A percentile compares a stretch with the other conserved stretches of the same genome.
phyloP scores from a whole-genome alignment of 768 basidiomycete species.

The Podaxis sp. region DNA sequence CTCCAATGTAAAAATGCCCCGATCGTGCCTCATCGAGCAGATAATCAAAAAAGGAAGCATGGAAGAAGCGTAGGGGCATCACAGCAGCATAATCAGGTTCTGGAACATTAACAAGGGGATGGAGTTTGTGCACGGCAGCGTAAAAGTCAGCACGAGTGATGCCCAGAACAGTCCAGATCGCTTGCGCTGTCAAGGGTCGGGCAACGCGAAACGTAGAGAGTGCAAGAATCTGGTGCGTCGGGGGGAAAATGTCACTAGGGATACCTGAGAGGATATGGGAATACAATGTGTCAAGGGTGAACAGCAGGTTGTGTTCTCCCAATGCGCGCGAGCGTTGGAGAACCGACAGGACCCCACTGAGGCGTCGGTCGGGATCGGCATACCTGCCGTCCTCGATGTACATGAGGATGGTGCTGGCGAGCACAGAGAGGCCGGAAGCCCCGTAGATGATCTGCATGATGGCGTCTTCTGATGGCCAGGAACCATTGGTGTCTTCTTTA shows the following conservation, averaged over 20 bases:
- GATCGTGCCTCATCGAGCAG: too few relatives aligned
- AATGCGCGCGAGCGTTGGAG: not conserved
- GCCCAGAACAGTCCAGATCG: not conserved
- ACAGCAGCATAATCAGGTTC: too few relatives aligned
- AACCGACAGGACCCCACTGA: not conserved
- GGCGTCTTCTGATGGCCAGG: not conserved
- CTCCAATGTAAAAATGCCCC: too few relatives aligned
- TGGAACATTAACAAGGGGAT: not conserved
- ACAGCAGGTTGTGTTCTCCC: not conserved
- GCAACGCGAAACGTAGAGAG: not conserved
- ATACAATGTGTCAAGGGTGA: not conserved
- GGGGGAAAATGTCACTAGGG: not conserved
- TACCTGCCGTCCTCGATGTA: not conserved
- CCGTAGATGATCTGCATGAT: not conserved
- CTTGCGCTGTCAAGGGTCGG: not conserved
- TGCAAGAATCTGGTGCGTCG: not conserved
- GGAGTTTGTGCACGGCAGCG: not conserved
- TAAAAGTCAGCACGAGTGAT: not conserved
- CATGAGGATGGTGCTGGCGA: not conserved
- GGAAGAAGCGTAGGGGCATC: too few relatives aligned
- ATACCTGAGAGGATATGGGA: not conserved
- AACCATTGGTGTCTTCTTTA: not conserved
- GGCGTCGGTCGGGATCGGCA: not conserved
- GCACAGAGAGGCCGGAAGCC: not conserved
- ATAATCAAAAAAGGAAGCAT: too few relatives aligned